Percentiles rank a stretch among this genome's conserved stretches.
Evolutionary conservation across 306 rosid genomes (phyloP).

Genomic region (Medicago truncatula): MtrunA17r5.0-ANR NC_053046.1:44158501-44159000

Average conservation of each 20-base stretch:
- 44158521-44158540: constrained; percentile 31
- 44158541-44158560: constrained; percentile 34
- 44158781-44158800: neutral
- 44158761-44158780: constrained; percentile 65
- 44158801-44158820: neutral
- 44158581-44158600: constrained; percentile 39
- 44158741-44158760: constrained; percentile 93
- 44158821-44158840: neutral
- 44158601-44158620: constrained; percentile 17
- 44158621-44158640: constrained; percentile 43
- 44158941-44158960: constrained; percentile 74
- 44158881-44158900: constrained; percentile 59
- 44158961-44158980: constrained; percentile 63
- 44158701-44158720: constrained; percentile 92
- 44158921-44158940: constrained; percentile 58
- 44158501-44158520: constrained; percentile 50
- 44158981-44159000: constrained; percentile 78
- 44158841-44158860: constrained; percentile 2
- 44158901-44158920: constrained; percentile 77
- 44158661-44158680: constrained; percentile 47
- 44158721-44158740: constrained; percentile 99
- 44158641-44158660: constrained; percentile 42
- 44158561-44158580: constrained; percentile 21
- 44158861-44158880: constrained; percentile 40
- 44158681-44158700: constrained; percentile 92